These are phyloP conservation scores for Bipolaris zeicola DNA, from an alignment of 2,329 filamentous ascomycete species.

Conservation along the genomic window DNA sequence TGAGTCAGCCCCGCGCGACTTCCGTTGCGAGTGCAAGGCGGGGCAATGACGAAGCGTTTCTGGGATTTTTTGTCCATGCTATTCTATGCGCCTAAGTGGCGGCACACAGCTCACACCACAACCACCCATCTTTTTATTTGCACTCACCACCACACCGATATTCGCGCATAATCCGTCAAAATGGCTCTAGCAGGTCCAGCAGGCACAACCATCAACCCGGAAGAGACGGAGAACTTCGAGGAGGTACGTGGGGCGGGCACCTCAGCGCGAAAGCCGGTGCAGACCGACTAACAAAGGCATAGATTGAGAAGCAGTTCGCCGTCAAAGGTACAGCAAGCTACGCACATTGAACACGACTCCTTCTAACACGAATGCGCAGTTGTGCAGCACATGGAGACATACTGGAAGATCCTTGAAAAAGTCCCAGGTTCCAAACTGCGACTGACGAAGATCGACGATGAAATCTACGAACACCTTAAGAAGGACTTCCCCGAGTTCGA, in stretches of 20 bases:
- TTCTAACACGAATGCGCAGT: slow-evolving; percentile 54
- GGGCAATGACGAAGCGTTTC: slow-evolving; percentile 34
- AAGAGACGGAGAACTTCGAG: slow-evolving; percentile 72
- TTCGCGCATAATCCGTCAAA: background rate
- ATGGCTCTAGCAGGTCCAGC: slow-evolving; percentile 35
- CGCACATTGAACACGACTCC: background rate
- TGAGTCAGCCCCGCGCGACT: slow-evolving; percentile 44
- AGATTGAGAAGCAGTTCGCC: slow-evolving; percentile 99
- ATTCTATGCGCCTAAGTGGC: background rate
- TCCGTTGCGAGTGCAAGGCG: slow-evolving; percentile 15
- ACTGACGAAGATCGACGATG: slow-evolving; percentile 92
- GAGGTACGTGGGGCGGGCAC: slow-evolving; percentile 58
- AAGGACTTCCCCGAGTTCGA: slow-evolving; percentile 93
- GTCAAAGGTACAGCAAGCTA: slow-evolving; percentile 73
- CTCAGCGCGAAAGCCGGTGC: background rate
- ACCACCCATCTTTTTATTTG: background rate
- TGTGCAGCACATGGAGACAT: slow-evolving; percentile 94
- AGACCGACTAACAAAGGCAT: slow-evolving; percentile 31
- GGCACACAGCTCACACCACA: background rate
- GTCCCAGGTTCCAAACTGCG: slow-evolving; percentile 86
- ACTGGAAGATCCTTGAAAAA: slow-evolving; percentile 94
- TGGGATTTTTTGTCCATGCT: slow-evolving; percentile 28
- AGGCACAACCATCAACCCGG: slow-evolving; percentile 48
- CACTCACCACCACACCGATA: background rate
- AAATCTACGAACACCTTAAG: slow-evolving; percentile 89